A percentile compares a stretch with the other conserved stretches of the same genome.
Evolutionary conservation across 306 rosid species (phyloP).

Genomic region (Biancaea sappan): DNA sequence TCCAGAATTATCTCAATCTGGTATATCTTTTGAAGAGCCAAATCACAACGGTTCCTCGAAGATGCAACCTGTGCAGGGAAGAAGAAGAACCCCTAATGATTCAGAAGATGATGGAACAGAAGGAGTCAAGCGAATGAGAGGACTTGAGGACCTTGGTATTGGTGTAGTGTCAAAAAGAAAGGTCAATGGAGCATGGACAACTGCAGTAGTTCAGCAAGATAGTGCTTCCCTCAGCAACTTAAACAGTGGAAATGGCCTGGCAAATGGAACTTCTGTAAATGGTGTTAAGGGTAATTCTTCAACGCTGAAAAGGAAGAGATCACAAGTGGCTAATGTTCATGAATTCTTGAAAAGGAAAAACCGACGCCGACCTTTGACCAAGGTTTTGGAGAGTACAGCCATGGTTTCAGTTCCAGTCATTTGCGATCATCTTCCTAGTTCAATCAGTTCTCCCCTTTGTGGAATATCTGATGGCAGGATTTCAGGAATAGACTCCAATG

Average conservation of each 20-base stretch:
- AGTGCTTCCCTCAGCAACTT: slow-evolving; percentile 44
- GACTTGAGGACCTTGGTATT: slow-evolving; percentile 72
- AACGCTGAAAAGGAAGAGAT: slow-evolving; percentile 60
- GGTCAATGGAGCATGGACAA: slow-evolving; percentile 43
- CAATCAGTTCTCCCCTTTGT: slow-evolving; percentile 45
- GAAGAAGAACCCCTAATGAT: slow-evolving; percentile 73
- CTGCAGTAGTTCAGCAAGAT: slow-evolving; percentile 54
- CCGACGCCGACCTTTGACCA: slow-evolving; percentile 66
- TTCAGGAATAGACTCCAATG: slow-evolving; percentile 48
- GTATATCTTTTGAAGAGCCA: slow-evolving; percentile 70
- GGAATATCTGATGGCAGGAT: slow-evolving; percentile 48
- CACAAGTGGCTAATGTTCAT: slow-evolving; percentile 55
- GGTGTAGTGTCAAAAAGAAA: slow-evolving; percentile 54
- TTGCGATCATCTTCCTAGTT: slow-evolving; percentile 55
- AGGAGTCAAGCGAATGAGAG: slow-evolving; percentile 80
- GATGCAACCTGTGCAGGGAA: slow-evolving; percentile 58
- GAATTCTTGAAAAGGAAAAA: slow-evolving; percentile 64
- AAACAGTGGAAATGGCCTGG: slow-evolving; percentile 42
- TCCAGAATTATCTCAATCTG: slow-evolving; percentile 70
- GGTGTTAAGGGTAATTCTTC: slow-evolving; percentile 48
- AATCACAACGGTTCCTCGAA: slow-evolving; percentile 61
- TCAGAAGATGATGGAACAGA: slow-evolving; percentile 85
- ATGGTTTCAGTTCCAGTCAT: slow-evolving; percentile 63
- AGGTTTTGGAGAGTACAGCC: slow-evolving; percentile 78
- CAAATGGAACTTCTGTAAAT: slow-evolving; percentile 53